A percentile compares a stretch with the other conserved stretches of the same genome.
Evolutionary conservation across 352 stramenopile species (phyloP).

Genomic region (Globisporangium cylindrosporum): DNA sequence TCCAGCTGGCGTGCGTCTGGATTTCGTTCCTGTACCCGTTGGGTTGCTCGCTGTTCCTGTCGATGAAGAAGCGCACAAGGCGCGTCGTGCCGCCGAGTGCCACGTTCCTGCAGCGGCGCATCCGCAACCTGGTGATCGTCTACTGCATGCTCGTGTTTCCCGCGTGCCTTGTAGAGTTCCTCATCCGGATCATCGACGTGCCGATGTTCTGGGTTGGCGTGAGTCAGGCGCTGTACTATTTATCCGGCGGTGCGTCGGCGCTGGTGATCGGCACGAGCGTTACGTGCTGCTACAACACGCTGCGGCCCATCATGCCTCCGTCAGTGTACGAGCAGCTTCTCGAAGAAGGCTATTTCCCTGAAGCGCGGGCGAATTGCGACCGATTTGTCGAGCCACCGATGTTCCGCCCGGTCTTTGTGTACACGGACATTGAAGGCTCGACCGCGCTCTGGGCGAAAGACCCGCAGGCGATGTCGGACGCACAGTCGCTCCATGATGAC

Average conservation of each 20-base stretch:
- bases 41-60: constrained; percentile 46
- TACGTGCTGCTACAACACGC: constrained; percentile 58
- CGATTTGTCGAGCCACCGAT: constrained; percentile 46
- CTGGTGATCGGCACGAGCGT: constrained; percentile 61
- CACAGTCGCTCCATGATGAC: constrained; percentile 72
- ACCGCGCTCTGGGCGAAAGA: constrained; percentile 59
- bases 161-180: constrained; percentile 48
- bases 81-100: constrained; percentile 43
- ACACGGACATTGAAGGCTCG: constrained; percentile 79
- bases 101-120: constrained; percentile 53
- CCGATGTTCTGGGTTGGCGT: constrained; percentile 45
- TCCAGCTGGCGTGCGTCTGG: constrained; percentile 50
- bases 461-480: constrained; percentile 51
- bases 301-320: constrained; percentile 55
- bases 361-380: constrained; percentile 28
- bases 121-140: constrained; percentile 65
- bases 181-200: constrained; percentile 26
- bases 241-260: constrained; percentile 53
- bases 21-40: constrained; percentile 57
- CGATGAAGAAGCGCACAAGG: constrained; percentile 36
- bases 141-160: constrained; percentile 70
- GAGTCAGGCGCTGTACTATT: constrained; percentile 54
- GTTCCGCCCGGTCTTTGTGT: constrained; percentile 68
- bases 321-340: constrained; percentile 66
- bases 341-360: constrained; percentile 55